Evolutionary conservation across 495 filamentous ascomycete genomes (phyloP).

Genomic region (Aspergillus homomorphus): DNA sequence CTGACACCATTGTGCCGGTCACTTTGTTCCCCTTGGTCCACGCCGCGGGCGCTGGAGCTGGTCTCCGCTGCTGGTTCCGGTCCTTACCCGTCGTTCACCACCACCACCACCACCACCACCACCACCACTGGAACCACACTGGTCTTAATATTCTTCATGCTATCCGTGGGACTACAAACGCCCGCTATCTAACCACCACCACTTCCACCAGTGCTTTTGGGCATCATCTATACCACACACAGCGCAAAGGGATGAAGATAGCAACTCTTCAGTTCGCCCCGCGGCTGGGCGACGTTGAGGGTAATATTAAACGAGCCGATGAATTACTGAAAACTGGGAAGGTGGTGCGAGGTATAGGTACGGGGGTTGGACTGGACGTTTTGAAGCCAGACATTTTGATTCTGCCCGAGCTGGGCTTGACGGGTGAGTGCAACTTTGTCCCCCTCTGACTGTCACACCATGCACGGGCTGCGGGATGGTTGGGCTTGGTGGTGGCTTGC

Average conservation of each 20-base stretch:
- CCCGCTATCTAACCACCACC: neutral
- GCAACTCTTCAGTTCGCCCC: constrained; percentile 79
- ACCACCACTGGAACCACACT: neutral
- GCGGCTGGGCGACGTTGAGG: constrained; percentile 67
- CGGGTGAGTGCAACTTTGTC: constrained; percentile 54
- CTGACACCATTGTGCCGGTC: neutral
- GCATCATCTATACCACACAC: constrained; percentile 1
- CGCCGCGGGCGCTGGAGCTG: neutral
- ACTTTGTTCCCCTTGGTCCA: neutral
- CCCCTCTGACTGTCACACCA: constrained; percentile 5
- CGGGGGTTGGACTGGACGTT: constrained; percentile 25
- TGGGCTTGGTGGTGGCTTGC: constrained; percentile 4
- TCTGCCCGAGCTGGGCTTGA: constrained; percentile 84
- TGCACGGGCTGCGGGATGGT: constrained; percentile 9
- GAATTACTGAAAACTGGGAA: constrained; percentile 56
- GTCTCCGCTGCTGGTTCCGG: neutral
- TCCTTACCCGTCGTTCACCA: neutral
- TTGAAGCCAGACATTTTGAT: constrained; percentile 59
- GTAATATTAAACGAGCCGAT: constrained; percentile 74
- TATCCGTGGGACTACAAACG: neutral
- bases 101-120: neutral
- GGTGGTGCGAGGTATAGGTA: constrained; percentile 6
- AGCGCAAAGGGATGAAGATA: constrained; percentile 60
- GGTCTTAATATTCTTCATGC: neutral
- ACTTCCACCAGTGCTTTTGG: neutral